A percentile compares a stretch with the other conserved stretches of the same genome.
Conservation (phyloP, 306 rosid genomes). For the Sesbania bispinosa region DNA sequence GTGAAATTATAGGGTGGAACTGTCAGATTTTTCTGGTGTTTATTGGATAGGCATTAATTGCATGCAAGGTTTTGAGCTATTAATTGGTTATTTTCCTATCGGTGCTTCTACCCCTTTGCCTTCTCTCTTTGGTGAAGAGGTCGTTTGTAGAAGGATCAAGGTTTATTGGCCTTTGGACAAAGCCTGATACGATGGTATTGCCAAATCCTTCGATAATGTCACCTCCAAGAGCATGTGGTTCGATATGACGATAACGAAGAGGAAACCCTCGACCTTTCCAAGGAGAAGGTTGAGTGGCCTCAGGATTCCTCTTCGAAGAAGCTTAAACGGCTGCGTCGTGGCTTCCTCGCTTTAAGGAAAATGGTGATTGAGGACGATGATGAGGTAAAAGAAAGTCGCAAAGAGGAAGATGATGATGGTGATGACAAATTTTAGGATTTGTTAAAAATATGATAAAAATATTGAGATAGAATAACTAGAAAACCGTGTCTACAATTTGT, state of each 20-base stretch:
- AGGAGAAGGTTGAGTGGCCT: constrained; percentile 72
- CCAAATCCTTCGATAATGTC: constrained; percentile 44
- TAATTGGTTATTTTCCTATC: too few species aligned
- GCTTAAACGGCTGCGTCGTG: constrained; percentile 43
- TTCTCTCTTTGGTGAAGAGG: constrained; percentile 38
- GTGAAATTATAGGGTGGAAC: too few species aligned
- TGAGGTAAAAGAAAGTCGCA: background rate
- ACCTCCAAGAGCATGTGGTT: constrained; percentile 52
- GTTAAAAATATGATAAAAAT: too few species aligned
- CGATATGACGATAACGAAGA: constrained; percentile 74
- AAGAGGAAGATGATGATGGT: too few species aligned
- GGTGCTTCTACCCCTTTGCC: constrained; percentile 32
- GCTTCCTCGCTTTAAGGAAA: constrained; percentile 10
- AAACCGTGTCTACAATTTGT: too few species aligned
- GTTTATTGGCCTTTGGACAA: constrained; percentile 81
- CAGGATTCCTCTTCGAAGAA: constrained; percentile 35
- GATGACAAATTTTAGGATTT: constrained; percentile 51
- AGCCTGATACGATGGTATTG: constrained; percentile 75
- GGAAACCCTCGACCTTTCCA: constrained; percentile 50
- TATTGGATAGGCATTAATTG: too few species aligned
- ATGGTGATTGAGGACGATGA: constrained; percentile 33
- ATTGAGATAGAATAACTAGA: too few species aligned
- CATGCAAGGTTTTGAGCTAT: too few species aligned
- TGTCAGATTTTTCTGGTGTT: too few species aligned
- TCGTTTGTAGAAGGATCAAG: constrained; percentile 64